These are phyloP conservation scores for Neonothopanus nambi DNA, from an alignment of 1,284 basidiomycete species.

Conservation along the genomic window DNA sequence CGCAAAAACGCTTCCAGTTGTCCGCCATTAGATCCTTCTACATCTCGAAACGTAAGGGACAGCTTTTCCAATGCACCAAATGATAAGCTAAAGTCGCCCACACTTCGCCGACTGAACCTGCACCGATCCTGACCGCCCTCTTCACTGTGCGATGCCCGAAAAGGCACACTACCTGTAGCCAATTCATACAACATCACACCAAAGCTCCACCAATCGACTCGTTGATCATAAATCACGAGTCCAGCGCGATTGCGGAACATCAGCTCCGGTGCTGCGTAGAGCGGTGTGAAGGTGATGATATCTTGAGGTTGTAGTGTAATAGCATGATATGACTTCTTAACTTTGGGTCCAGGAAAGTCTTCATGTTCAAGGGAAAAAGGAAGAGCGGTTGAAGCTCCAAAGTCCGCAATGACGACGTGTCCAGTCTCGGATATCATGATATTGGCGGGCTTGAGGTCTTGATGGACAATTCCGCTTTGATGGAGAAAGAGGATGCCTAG, in stretches of 20 bases:
- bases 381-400: constrained; percentile 45
- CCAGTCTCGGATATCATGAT: constrained; percentile 33
- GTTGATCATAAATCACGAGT: constrained; percentile 46
- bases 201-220: constrained; percentile 68
- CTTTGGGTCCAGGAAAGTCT: constrained; percentile 8
- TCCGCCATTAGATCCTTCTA: constrained; percentile 6
- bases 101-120: constrained; percentile 18
- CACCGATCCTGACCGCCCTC: neutral
- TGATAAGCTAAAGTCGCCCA: constrained; percentile 24
- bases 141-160: neutral
- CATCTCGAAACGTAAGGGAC: constrained; percentile 6
- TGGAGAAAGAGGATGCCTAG: constrained; percentile 66
- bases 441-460: constrained; percentile 35
- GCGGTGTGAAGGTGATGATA: constrained; percentile 30
- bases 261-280: constrained; percentile 57
- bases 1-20: constrained; percentile 22
- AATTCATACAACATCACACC: constrained; percentile 63
- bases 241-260: constrained; percentile 33
- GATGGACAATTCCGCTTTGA: constrained; percentile 46
- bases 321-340: constrained; percentile 11
- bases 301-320: constrained; percentile 26
- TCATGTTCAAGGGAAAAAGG: constrained; percentile 20
- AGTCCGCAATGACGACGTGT: constrained; percentile 59
- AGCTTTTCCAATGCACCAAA: constrained; percentile 25
- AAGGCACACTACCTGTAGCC: constrained; percentile 42